These are phyloP conservation scores for Tricholoma flavovirens DNA, from an alignment of 768 basidiomycete genomes.

Conservation along the genomic window DNA sequence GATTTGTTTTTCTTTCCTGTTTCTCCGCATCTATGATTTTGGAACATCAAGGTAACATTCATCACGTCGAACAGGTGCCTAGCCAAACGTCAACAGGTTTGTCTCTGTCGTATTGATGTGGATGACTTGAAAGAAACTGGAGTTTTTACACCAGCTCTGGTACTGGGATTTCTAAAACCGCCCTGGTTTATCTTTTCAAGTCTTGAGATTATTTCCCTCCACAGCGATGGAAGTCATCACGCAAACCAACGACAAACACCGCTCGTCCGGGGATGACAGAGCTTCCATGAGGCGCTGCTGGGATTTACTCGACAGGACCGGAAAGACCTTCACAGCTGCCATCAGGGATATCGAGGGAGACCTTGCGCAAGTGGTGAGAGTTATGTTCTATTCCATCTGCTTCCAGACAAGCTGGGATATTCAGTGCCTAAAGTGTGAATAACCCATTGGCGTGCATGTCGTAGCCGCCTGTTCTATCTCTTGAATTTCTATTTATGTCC, in stretches of 20 bases:
- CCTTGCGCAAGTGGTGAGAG: slow-evolving; percentile 73
- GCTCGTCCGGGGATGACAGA: slow-evolving; percentile 85
- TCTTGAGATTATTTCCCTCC: background rate
- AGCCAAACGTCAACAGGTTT: background rate
- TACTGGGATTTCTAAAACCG: no score
- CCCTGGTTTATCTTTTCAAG: background rate
- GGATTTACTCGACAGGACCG: slow-evolving; percentile 82
- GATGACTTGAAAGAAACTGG: no score
- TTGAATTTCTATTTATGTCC: background rate
- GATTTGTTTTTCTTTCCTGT: background rate
- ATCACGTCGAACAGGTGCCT: background rate
- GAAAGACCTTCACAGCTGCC: slow-evolving; percentile 84
- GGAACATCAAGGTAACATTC: background rate
- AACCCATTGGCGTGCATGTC: background rate
- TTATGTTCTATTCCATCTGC: background rate
- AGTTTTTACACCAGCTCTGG: no score
- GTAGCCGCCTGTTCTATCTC: background rate
- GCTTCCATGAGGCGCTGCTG: slow-evolving; percentile 84
- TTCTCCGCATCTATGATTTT: background rate
- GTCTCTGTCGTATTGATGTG: no score
- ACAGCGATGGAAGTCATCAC: slow-evolving; percentile 45
- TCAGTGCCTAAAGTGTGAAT: background rate
- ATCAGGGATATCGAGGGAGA: slow-evolving; percentile 96
- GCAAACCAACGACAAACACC: slow-evolving; percentile 44
- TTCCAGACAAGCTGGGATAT: background rate